Base-by-base conservation (phyloP, 192 early-diverging fungal species). In the Gamsiella multidivaricata region DNA sequence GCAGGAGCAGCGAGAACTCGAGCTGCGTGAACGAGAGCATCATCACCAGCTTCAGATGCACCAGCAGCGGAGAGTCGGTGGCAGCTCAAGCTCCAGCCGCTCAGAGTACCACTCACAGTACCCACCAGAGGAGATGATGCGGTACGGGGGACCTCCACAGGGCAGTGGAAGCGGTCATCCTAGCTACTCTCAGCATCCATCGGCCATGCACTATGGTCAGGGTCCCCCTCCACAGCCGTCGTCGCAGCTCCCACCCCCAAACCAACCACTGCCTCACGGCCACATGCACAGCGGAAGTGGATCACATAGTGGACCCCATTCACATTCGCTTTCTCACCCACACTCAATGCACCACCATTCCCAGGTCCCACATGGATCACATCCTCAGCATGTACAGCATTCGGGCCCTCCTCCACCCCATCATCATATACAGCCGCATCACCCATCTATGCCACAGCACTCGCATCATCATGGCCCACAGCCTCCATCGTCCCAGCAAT, bases 261-360 rank as follows among this genome's bases (percentile, higher is more conserved):
- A 59, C 1, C 74, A 78, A 41, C 59, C 49, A 5, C 18, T 37
- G 20, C 58, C 65, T 36, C 74, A 78, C 31, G 65, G 65, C 17
- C 74, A 78, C 54, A 56, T 65, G 54, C 70, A 73, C 54, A 73
- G 70, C 29, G 55, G 70, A 22, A 61, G 52, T 22, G 50, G 32
- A 37, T 54, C 65, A 1, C 74, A 78, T 36, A 54, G 59, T 33
- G 74, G 65, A 52, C 61, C 65, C 33, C 64, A 68, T 20, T 68
- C 73, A 7, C 74, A 78, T 32, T 63, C 74, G 20, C 74, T 69
- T 25, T 49, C 54, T 0, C 70, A 66, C 36, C 43, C 63, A n/a
- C 72, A 76, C 20, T 53, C 74, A 5, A 32, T 69, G 37, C 74
- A 78, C 18, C 69, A 72, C 53, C 74, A 78, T n/a, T 45, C 74